These are phyloP conservation scores for Rhizopus stolonifer DNA, from an alignment of 371 early-diverging fungal species.

Conservation along the genomic window DNA sequence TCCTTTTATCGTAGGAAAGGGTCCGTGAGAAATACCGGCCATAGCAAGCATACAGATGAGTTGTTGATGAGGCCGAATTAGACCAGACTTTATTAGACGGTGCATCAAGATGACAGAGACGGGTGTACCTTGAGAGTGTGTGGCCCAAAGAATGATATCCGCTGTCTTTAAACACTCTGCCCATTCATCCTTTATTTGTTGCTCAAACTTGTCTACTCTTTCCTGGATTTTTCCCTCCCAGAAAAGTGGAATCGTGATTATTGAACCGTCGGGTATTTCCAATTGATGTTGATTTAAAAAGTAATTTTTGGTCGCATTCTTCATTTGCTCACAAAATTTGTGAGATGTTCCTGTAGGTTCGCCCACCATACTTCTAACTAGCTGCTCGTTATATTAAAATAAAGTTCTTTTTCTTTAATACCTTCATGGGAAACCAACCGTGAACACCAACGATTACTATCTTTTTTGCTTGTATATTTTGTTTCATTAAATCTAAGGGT, in stretches of 20 bases:
- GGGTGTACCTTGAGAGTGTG: slow-evolving; percentile 92
- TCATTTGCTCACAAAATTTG: slow-evolving; percentile 88
- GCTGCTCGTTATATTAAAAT: too few species aligned
- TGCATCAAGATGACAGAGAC: slow-evolving; percentile 78
- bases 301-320: slow-evolving; percentile 55
- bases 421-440: slow-evolving; percentile 84
- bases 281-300: slow-evolving; percentile 56
- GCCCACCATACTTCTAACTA: slow-evolving; percentile 76
- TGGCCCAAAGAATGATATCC: slow-evolving; percentile 80
- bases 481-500: slow-evolving; percentile 13
- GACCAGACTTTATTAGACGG: slow-evolving; percentile 62
- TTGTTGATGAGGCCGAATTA: slow-evolving; percentile 65
- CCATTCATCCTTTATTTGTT: slow-evolving; percentile 51
- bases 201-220: slow-evolving; percentile 74
- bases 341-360: slow-evolving; percentile 91
- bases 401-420: too few species aligned
- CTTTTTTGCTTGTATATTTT: slow-evolving; percentile 5
- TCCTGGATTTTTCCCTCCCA: slow-evolving; percentile 88
- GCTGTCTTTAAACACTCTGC: slow-evolving; percentile 56
- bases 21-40: slow-evolving; percentile 92
- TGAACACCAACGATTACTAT: slow-evolving; percentile 77
- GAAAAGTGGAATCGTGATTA: slow-evolving; percentile 81
- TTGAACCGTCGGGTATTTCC: slow-evolving; percentile 46
- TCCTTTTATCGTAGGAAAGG: slow-evolving; percentile 79
- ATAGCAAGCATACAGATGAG: slow-evolving; percentile 79